Evolutionary conservation across 176 grass and related monocot genomes (phyloP), one percentile per base, ranked within the genome.

Genomic region (Coix lacrymajobi): DNA sequence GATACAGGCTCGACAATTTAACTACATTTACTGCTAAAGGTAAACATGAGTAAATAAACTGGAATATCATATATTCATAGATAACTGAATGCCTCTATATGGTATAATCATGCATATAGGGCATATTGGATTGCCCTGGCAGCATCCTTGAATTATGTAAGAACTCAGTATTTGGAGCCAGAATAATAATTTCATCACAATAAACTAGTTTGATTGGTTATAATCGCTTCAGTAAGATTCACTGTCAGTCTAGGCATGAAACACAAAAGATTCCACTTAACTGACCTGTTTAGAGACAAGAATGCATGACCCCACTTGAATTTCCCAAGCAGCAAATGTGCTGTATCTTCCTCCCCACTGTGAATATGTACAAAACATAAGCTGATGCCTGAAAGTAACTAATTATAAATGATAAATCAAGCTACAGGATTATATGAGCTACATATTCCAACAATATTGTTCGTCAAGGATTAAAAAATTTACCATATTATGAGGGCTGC

Each of bases 401-500:
- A 82, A 40, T 74, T 67, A 1, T 30, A 57, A 82, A 40, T 74
- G 60, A 1, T 30, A 57, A 36, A 73, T 13, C 8, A 46, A 75
- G 72, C 8, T 36, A 80, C 4, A 66, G 66, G 41, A 11, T 79
- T 22, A 64, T 17, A 48, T 1, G 10, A 68, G 8, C 13, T 3
- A 73, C 20, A 65, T 11, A 65, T 64, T 60, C 9, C 49, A 22
- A 60, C 3, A 49, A 22, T 38, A 29, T 69, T 39, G 2, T 34
- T 45, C 15, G 0, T 4, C 0, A 30, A 60, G 28, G 65, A 34
- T 31, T 32, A 25, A 84, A 75, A 45, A 72, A 36, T 56, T 51
- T 95, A 98, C 96, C 96, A 98, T 79, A 98, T 98, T 90, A 95
- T 95, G 43, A 98, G 89, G 65, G 96, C 96, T 22, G 96, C 96